phyloP scores from a whole-genome alignment of 345 rosid species.

The Populus alba region DNA sequence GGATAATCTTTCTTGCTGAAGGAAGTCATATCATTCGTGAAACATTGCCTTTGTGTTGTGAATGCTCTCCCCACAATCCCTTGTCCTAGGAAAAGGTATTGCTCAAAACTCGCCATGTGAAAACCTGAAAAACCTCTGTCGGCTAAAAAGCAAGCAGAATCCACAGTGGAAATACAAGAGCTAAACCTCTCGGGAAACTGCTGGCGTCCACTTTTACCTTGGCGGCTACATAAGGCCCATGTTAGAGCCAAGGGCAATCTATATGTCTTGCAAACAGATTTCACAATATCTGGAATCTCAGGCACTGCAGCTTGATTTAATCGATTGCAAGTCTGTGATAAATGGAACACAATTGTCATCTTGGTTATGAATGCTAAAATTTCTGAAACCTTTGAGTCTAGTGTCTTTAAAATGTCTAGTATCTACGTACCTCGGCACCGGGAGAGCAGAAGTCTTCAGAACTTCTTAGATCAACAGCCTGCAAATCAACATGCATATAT shows the following conservation, averaged over 20 bases:
- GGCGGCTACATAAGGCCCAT: slow-evolving; percentile 60
- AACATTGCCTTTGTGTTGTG: slow-evolving; percentile 45
- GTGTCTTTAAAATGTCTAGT: slow-evolving; percentile 3
- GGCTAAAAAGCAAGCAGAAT: slow-evolving; percentile 57
- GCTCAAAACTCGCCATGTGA: slow-evolving; percentile 68
- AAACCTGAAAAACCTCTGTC: slow-evolving; percentile 39
- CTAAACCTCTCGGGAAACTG: slow-evolving; percentile 53
- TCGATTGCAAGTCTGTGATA: slow-evolving; percentile 43
- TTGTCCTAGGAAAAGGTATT: slow-evolving; percentile 60
- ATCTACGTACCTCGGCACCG: slow-evolving; percentile 42
- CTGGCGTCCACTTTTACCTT: slow-evolving; percentile 56
- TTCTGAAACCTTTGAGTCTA: slow-evolving; percentile 4
- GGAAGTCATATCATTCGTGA: slow-evolving; percentile 48
- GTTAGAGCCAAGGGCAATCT: slow-evolving; percentile 68
- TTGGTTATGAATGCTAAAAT: slow-evolving; percentile 17
- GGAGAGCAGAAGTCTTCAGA: slow-evolving; percentile 45
- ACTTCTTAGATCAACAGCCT: slow-evolving; percentile 70
- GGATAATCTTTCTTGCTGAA: slow-evolving; percentile 65
- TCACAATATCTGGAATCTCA: slow-evolving; percentile 46
- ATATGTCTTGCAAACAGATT: slow-evolving; percentile 49
- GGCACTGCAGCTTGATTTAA: slow-evolving; percentile 46
- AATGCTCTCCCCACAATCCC: slow-evolving; percentile 81
- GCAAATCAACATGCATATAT: not conserved
- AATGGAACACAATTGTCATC: slow-evolving; percentile 24
- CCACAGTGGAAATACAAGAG: slow-evolving; percentile 55